These are phyloP conservation scores for Coemansia sp. DNA, from an alignment of 192 early-diverging fungal species.

Conservation along the genomic window DNA sequence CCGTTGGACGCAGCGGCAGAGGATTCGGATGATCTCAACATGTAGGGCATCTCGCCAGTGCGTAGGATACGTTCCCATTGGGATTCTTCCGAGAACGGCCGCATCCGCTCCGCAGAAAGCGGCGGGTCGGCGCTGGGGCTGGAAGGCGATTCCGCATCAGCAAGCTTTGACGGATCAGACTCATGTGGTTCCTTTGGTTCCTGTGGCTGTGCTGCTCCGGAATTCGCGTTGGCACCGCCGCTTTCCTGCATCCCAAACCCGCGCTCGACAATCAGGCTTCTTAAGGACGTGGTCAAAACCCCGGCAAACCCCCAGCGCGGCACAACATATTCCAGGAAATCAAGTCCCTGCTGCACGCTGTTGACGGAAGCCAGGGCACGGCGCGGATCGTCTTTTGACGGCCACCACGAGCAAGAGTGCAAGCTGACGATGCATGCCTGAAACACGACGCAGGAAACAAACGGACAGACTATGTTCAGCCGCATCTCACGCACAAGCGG, in stretches of 20 bases:
- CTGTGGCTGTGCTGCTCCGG: background rate
- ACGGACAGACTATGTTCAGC: constrained; percentile 31
- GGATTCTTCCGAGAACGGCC: constrained; percentile 26
- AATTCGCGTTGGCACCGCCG: background rate
- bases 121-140: background rate
- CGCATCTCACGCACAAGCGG: constrained; percentile 44
- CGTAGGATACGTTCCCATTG: constrained; percentile 39
- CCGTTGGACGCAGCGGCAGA: too few species aligned
- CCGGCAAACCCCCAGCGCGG: constrained; percentile 45
- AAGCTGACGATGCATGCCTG: constrained; percentile 48
- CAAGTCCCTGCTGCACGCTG: constrained; percentile 30
- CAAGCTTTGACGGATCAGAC: background rate
- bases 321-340: constrained; percentile 37
- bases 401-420: constrained; percentile 35
- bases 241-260: constrained; percentile 25
- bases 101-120: constrained; percentile 20
- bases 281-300: constrained; percentile 38
- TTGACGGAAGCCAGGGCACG: constrained; percentile 24
- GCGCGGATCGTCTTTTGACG: constrained; percentile 15
- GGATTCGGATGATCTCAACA: too few species aligned
- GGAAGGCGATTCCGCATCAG: background rate
- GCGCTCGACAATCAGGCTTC: constrained; percentile 41
- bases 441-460: constrained; percentile 42
- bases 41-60: constrained; percentile 29
- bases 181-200: background rate